Evolutionary conservation across 257 asterid species (phyloP), one percentile per base, ranked within the genome.

Genomic region (Rauvolfia tetraphylla): DNA sequence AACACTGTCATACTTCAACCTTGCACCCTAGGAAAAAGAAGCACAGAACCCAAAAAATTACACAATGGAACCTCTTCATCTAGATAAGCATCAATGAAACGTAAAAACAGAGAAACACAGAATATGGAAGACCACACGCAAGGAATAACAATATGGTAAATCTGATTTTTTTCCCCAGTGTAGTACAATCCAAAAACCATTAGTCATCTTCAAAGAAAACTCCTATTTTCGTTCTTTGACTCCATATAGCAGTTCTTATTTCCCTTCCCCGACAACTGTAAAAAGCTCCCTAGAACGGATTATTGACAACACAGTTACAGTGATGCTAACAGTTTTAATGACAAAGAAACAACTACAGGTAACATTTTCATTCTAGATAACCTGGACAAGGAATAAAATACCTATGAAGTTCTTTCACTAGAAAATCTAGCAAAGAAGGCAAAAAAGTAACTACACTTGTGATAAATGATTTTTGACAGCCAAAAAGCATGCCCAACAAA

Each of bases 1-100:
- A 92, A 89, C 75, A 72, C 82, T 94, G 71, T 77, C 85, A 71
- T 76, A 67, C 71, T 72, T 73, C 68, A 72, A 76, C 68, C 90
- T 82, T 78, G 84, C 81, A 58, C 71, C 75, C 48, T 18, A 54
- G 56, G 11, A 13, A 23, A 78, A 61, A 23, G 72, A 74, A 54
- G 68, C 14, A 9, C 2, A 36, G 13, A 9, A 46, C 67, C 15
- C 68, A 54, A 62, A 65, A 39, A 31, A 49, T 53, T 53, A 20
- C 41, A 39, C 20, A 71, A 63, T 17, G 17, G 13, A 69, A 63
- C 12, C 36, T 57, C 12, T 68, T 29, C 58, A 62, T 14, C 39
- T 38, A 58, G 42, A 68, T 38, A 53, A 25, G 17, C 12, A 23
- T 53, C 67, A 27, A 51, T 23, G 23, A 34, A 75, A 31, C n/a